Evolutionary conservation across 169 alveolate species (phyloP).

Genomic region (Cryptosporidium parvum): DNA sequence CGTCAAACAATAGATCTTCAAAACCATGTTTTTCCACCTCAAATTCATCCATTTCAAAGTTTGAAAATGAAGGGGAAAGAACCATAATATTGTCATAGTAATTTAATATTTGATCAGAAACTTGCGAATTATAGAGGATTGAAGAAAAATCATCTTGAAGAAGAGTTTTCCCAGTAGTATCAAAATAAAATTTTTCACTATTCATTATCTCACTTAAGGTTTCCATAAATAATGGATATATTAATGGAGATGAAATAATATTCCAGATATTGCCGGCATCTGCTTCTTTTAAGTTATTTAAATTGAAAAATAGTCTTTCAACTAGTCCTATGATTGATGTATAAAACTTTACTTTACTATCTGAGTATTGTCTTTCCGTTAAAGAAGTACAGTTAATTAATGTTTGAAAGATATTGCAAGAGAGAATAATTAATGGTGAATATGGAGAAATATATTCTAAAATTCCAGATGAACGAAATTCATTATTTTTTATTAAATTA

Average conservation of each 20-base stretch:
- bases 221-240: slow-evolving; percentile 65
- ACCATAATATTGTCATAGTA: slow-evolving; percentile 38
- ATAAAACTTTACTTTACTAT: slow-evolving; percentile 32
- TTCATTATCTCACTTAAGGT: neutral
- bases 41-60: neutral
- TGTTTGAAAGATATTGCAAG: slow-evolving; percentile 31
- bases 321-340: slow-evolving; percentile 37
- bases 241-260: slow-evolving; percentile 26
- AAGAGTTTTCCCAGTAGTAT: neutral
- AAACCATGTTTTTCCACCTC: neutral
- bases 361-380: slow-evolving; percentile 65
- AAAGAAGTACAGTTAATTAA: slow-evolving; percentile 57
- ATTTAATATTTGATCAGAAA: slow-evolving; percentile 20
- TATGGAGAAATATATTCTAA: slow-evolving; percentile 33
- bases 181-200: neutral
- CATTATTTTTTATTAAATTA: neutral
- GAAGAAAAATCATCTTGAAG: neutral
- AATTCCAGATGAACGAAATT: neutral
- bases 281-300: neutral
- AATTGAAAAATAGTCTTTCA: slow-evolving; percentile 10
- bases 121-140: neutral
- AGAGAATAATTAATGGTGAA: slow-evolving; percentile 33
- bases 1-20: neutral
- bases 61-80: neutral
- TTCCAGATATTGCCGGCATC: slow-evolving; percentile 18